Evolutionary conservation across 2,329 filamentous ascomycete species (phyloP).

Genomic region (Phaeosphaeria sp.): DNA sequence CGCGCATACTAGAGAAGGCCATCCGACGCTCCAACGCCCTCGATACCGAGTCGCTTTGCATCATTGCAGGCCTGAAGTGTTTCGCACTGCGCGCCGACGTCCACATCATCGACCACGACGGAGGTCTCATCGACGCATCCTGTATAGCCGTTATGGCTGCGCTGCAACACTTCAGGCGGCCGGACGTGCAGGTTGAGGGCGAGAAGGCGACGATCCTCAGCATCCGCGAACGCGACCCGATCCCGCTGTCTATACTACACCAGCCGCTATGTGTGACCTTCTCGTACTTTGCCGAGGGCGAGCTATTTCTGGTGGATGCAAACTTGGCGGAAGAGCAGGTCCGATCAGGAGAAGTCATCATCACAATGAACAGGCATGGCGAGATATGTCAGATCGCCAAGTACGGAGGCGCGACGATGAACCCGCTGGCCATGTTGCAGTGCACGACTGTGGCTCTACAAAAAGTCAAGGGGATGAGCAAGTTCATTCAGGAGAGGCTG

Average conservation of each 20-base stretch:
- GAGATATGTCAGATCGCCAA: constrained; percentile 94
- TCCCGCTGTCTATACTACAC: constrained; percentile 89
- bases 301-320: constrained; percentile 75
- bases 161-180: constrained; percentile 87
- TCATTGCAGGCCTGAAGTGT: constrained; percentile 87
- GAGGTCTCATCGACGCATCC: constrained; percentile 83
- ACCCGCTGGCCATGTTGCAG: constrained; percentile 78
- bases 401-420: constrained; percentile 81
- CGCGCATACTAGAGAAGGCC: constrained; percentile 90
- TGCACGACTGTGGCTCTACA: constrained; percentile 76
- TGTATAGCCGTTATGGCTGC: constrained; percentile 89
- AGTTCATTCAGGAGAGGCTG: constrained; percentile 74
- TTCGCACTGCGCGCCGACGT: constrained; percentile 92
- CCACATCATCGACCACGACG: constrained; percentile 89
- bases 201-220: constrained; percentile 86
- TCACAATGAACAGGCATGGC: constrained; percentile 87
- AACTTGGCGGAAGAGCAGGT: constrained; percentile 79
- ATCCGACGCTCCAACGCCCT: constrained; percentile 90
- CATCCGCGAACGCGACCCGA: constrained; percentile 83
- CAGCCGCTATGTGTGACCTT: constrained; percentile 92
- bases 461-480: constrained; percentile 82
- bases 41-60: constrained; percentile 94
- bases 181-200: constrained; percentile 85
- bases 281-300: constrained; percentile 79
- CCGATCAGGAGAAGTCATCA: constrained; percentile 73